phyloP scores from a whole-genome alignment of 2,329 filamentous ascomycete species.

The Pseudomassariella vexata region DNA sequence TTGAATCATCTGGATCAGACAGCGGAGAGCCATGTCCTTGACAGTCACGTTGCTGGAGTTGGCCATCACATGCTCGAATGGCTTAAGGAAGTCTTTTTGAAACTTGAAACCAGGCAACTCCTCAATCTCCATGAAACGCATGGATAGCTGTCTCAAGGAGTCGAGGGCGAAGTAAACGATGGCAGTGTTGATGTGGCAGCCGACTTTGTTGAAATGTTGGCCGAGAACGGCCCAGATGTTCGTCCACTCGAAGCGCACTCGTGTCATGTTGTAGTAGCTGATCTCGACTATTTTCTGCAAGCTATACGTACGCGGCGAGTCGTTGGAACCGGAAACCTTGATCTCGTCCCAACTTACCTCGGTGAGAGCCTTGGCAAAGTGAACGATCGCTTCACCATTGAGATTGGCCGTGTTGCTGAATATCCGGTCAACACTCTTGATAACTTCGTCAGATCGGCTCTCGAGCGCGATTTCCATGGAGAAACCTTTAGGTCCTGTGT shows the following conservation, averaged over 20 bases:
- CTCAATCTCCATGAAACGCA: constrained; percentile 98
- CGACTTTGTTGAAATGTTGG: constrained; percentile 96
- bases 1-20: constrained; percentile 98
- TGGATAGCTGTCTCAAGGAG: constrained; percentile 88
- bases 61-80: constrained; percentile 94
- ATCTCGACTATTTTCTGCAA: constrained; percentile 98
- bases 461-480: constrained; percentile 82
- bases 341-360: constrained; percentile 99
- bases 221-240: constrained; percentile 97
- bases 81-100: constrained; percentile 97
- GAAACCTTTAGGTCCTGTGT: constrained; percentile 58
- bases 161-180: constrained; percentile 98
- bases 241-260: constrained; percentile 97
- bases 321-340: constrained; percentile 91
- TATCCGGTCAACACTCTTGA: constrained; percentile 89
- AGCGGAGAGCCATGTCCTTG: constrained; percentile 95
- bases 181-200: constrained; percentile 91
- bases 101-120: constrained; percentile 99
- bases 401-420: constrained; percentile 95
- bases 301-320: constrained; percentile 93
- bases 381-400: constrained; percentile 88
- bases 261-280: constrained; percentile 99
- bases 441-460: constrained; percentile 85
- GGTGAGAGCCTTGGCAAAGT: constrained; percentile 86
- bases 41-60: constrained; percentile 89